Conservation (phyloP, 768 basidiomycete species). For the Daedaleopsis nitida region DNA sequence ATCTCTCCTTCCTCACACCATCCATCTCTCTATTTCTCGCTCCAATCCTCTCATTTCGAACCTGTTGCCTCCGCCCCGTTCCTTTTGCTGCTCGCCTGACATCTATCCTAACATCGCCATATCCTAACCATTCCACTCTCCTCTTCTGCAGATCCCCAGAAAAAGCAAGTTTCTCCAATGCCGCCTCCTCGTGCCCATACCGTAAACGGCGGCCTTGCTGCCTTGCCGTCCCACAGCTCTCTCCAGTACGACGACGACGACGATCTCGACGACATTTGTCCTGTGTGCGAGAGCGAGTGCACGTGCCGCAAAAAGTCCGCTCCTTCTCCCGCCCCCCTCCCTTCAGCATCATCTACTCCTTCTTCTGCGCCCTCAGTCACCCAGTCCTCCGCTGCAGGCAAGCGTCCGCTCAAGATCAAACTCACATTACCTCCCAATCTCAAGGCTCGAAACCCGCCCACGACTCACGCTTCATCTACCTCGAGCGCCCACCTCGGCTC, state of each 20-base stretch:
- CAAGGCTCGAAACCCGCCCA: slow-evolving; percentile 26
- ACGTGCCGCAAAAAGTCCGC: slow-evolving; percentile 62
- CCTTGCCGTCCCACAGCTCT: slow-evolving; percentile 5
- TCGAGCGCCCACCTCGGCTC: slow-evolving; percentile 13
- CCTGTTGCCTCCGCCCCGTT: background rate
- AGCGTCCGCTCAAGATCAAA: slow-evolving; percentile 68
- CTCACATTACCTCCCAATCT: slow-evolving; percentile 64
- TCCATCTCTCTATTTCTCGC: background rate
- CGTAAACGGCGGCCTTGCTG: slow-evolving; percentile 45
- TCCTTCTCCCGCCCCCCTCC: slow-evolving; percentile 28
- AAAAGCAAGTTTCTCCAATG: slow-evolving; percentile 62
- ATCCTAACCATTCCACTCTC: slow-evolving; percentile 8
- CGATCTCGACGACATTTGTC: slow-evolving; percentile 87
- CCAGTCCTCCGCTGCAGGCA: slow-evolving; percentile 23
- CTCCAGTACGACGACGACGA: slow-evolving; percentile 50
- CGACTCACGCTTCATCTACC: slow-evolving; percentile 4
- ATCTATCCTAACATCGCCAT: background rate
- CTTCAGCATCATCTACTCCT: slow-evolving; percentile 36
- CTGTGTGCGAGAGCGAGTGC: slow-evolving; percentile 89
- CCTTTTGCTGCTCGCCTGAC: slow-evolving; percentile 4
- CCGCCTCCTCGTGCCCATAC: slow-evolving; percentile 71
- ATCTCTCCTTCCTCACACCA: background rate
- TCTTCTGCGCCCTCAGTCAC: slow-evolving; percentile 34
- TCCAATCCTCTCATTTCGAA: background rate
- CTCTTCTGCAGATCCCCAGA: slow-evolving; percentile 38